Evolutionary conservation across 148 eudicot genomes (phyloP), one percentile per base, ranked within the genome.

Genomic region (Nepenthes mirabilis): DNA sequence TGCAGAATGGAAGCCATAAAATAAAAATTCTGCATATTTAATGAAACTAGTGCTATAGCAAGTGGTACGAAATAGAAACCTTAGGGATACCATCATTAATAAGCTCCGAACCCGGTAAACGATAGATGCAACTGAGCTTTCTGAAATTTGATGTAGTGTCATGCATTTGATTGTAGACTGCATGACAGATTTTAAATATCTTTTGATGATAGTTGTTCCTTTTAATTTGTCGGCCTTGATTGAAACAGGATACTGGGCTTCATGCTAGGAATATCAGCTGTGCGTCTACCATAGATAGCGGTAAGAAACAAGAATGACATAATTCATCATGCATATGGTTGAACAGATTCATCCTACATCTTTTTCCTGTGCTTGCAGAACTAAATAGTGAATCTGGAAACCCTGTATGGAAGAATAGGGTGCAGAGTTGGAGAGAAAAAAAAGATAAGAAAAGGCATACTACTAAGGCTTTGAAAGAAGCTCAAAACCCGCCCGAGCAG

Each of bases 341-440:
- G 3, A 11, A n/a, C 11, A 10, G 13, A 2, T 49, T 10, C 14
- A 10, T 12, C 6, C 14, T 49, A n/a, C 52, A 5, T 49, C 14
- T 11, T 36, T 36, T 64, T 36, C 55, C n/a, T 40, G 35, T 58
- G 53, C 70, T 43, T 71, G 61, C 74, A 94, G 99, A 94, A 59
- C 52, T 70, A 11, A 66, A 62, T 58, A 80, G 75, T 63, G 99
- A 94, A 68, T 65, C 85, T 61, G 99, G 99, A 68, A 83, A 82
- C 36, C 82, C 95, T 2, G 84, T 94, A 71, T 94, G 99, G 99
- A 94, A 94, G 74, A 82, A 84, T 62, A 75, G 99, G 58, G 95
- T 94, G 64, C 88, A 82, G 34, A 87, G 99, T 70, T 94, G 99
- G 99, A 89, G 83, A 73, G 99, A 94, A 6, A 89, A 78, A 73